A percentile compares a stretch with the other conserved stretches of the same genome.
Conservation (phyloP, 192 early-diverging fungal species). For the Coemansia sp. region DNA sequence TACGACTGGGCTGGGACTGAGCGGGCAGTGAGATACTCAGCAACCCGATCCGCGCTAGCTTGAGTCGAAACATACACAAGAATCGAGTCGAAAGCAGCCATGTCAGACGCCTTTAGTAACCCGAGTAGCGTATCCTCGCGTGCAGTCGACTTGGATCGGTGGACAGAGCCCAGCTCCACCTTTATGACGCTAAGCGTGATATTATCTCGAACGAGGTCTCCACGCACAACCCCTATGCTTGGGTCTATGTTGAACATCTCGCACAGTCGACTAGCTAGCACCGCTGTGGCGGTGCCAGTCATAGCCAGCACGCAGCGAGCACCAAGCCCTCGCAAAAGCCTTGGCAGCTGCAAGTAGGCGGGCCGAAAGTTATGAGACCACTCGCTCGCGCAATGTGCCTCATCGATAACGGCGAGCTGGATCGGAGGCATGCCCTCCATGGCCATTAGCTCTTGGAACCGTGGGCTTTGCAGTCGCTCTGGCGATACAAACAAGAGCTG, state of each 20-base stretch:
- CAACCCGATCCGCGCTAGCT: conserved; percentile 65
- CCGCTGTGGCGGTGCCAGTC: conserved; percentile 71
- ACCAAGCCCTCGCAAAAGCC: conserved; percentile 53
- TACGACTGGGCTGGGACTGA: conserved; percentile 71
- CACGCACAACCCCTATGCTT: conserved; percentile 54
- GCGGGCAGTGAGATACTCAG: conserved; percentile 64
- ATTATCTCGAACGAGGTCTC: conserved; percentile 59
- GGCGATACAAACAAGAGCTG: conserved; percentile 76
- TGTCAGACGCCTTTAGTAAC: conserved; percentile 55
- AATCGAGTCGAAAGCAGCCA: conserved; percentile 57
- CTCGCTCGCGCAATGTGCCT: conserved; percentile 80
- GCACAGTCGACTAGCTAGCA: conserved; percentile 54
- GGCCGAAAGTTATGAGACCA: conserved; percentile 87
- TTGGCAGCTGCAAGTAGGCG: conserved; percentile 62
- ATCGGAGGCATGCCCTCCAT: conserved; percentile 55
- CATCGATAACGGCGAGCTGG: conserved; percentile 70
- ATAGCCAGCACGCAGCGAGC: conserved; percentile 61
- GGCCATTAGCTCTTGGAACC: conserved; percentile 58
- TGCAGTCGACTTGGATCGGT: conserved; percentile 14
- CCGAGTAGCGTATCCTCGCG: conserved; percentile 58
- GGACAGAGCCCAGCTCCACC: conserved; percentile 16
- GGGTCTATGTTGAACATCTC: conserved; percentile 61
- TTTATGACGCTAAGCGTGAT: conserved; percentile 59
- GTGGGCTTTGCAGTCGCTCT: conserved; percentile 64
- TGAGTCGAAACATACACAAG: conserved; percentile 69